phyloP scores from a whole-genome alignment of 345 rosid species.

The Dipteronia sinensis region DNA sequence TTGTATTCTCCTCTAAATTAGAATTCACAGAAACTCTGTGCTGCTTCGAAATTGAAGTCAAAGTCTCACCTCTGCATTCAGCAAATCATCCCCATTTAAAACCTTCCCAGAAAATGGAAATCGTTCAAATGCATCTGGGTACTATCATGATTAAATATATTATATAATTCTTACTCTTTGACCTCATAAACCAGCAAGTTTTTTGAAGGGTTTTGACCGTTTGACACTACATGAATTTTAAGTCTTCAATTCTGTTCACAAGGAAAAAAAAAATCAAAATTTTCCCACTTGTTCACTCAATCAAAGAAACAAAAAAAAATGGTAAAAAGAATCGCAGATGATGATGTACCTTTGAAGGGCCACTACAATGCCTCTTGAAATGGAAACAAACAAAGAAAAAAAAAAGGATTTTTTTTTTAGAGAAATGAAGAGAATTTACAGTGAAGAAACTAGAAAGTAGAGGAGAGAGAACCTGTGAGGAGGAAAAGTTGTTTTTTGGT shows the following conservation, averaged over 20 bases:
- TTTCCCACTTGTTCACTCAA: background rate
- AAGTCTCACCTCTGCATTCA: slow-evolving; percentile 36
- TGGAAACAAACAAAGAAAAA: background rate
- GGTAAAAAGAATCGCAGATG: background rate
- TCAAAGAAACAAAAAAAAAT: background rate
- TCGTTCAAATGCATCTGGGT: background rate
- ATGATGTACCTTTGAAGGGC: slow-evolving; percentile 17
- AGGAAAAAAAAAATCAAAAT: background rate
- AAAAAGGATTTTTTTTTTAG: background rate
- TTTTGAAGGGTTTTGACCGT: slow-evolving; percentile 20
- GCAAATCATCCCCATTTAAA: background rate
- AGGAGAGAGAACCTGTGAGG: slow-evolving; percentile 19
- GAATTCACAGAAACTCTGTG: slow-evolving; percentile 31
- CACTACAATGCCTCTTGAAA: slow-evolving; percentile 7
- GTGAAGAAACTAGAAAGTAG: background rate
- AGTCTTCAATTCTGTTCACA: slow-evolving; percentile 36
- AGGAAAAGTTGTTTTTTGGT: slow-evolving; percentile 15
- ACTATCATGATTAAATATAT: background rate
- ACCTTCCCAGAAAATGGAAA: background rate
- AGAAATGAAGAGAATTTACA: background rate
- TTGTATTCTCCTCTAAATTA: slow-evolving; percentile 20
- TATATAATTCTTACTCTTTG: slow-evolving; percentile 24
- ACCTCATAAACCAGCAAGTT: slow-evolving; percentile 30
- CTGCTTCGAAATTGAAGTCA: slow-evolving; percentile 39
- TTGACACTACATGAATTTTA: slow-evolving; percentile 25